Conservation (phyloP, 2,329 filamentous ascomycete genomes). For the Dichotomopilus funicola region DNA sequence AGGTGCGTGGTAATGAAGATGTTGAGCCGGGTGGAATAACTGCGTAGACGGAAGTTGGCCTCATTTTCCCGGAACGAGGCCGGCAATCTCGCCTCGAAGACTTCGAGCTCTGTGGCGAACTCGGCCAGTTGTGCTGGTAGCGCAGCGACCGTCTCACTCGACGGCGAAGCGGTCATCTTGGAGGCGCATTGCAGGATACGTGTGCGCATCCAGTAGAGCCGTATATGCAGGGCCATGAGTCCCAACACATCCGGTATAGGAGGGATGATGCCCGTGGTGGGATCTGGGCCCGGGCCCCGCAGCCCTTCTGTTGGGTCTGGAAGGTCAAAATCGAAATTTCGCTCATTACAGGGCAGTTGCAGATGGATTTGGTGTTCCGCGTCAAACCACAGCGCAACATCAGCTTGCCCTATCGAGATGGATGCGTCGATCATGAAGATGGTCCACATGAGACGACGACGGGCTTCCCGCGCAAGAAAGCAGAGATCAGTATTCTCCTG, state of each 20-base stretch:
- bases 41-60: slow-evolving; percentile 47
- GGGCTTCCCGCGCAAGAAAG: slow-evolving; percentile 39
- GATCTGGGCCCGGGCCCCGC: slow-evolving; percentile 36
- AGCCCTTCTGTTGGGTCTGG: slow-evolving; percentile 48
- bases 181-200: slow-evolving; percentile 50
- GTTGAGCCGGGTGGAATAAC: slow-evolving; percentile 51
- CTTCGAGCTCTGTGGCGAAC: slow-evolving; percentile 39
- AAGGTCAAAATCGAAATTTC: slow-evolving; percentile 51
- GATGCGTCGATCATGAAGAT: slow-evolving; percentile 43
- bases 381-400: slow-evolving; percentile 40
- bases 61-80: slow-evolving; percentile 53
- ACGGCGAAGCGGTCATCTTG: slow-evolving; percentile 35
- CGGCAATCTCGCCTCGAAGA: slow-evolving; percentile 48
- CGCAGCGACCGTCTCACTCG: slow-evolving; percentile 38
- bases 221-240: slow-evolving; percentile 50
- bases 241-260: slow-evolving; percentile 48
- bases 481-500: slow-evolving; percentile 41
- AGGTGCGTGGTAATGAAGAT: slow-evolving; percentile 56
- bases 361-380: slow-evolving; percentile 37
- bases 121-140: slow-evolving; percentile 43
- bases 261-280: slow-evolving; percentile 34
- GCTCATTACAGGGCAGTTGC: slow-evolving; percentile 44
- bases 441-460: slow-evolving; percentile 43
- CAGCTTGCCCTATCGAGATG: slow-evolving; percentile 40
- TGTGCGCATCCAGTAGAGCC: slow-evolving; percentile 49